Conservation (phyloP, 179 eudicot species). For the Silene vulgaris region DNA sequence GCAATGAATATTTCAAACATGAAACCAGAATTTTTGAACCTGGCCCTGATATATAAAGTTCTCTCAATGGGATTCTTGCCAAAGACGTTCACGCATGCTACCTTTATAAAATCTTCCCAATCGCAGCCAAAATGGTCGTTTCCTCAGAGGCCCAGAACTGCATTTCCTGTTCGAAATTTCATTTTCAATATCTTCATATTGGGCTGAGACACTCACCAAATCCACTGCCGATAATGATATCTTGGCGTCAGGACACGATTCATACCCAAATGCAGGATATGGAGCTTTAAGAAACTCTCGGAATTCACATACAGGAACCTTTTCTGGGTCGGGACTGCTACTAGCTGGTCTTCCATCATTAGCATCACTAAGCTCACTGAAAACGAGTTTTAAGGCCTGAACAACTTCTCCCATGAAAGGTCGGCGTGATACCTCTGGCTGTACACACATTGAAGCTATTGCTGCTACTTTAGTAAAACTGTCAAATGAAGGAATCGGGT, state of each 20-base stretch:
- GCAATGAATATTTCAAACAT: too few relatives aligned
- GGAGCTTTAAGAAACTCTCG: slow-evolving; percentile 31
- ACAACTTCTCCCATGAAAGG: slow-evolving; percentile 99
- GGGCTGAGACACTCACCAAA: slow-evolving; percentile 39
- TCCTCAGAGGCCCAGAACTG: slow-evolving; percentile 66
- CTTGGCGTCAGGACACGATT: slow-evolving; percentile 33
- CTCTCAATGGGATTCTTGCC: slow-evolving; percentile 30
- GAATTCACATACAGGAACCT: slow-evolving; percentile 29
- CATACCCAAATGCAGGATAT: slow-evolving; percentile 34
- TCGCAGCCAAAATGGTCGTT: slow-evolving; percentile 57
- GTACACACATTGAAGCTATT: slow-evolving; percentile 97
- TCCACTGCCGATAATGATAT: slow-evolving; percentile 45
- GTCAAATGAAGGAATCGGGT: slow-evolving; percentile 36
- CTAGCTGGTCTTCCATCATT: slow-evolving; percentile 39
- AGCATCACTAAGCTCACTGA: slow-evolving; percentile 61
- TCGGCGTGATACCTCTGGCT: slow-evolving; percentile 89
- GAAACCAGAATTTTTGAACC: too few relatives aligned
- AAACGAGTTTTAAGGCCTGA: slow-evolving; percentile 87
- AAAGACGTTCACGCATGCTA: slow-evolving; percentile 52
- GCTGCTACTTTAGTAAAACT: slow-evolving; percentile 75
- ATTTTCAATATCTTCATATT: slow-evolving; percentile 36
- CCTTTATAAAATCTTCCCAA: slow-evolving; percentile 52
- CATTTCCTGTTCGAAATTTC: slow-evolving; percentile 46
- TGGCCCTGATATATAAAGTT: not conserved
- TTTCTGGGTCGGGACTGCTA: slow-evolving; percentile 29